phyloP scores from a whole-genome alignment of 1,139 yeast genomes.

The Pichia sp. region DNA sequence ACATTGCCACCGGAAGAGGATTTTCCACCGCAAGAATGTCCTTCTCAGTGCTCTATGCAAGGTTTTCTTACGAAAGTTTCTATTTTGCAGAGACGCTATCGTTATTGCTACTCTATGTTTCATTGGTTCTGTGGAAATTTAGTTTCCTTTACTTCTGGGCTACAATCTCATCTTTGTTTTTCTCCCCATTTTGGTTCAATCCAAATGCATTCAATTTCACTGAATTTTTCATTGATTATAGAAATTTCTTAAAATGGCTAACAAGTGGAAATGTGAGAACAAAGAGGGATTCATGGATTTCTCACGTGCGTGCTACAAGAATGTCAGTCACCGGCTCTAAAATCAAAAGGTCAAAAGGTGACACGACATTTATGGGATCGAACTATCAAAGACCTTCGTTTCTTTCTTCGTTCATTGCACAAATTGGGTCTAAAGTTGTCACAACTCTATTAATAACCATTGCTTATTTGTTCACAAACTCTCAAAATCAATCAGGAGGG shows the following conservation, averaged over 20 bases:
- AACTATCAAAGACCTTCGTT: conserved; percentile 35
- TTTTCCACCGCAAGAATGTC: conserved; percentile 69
- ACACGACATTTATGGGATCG: conserved; percentile 15
- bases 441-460: conserved; percentile 41
- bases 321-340: conserved; percentile 67
- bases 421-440: conserved; percentile 47
- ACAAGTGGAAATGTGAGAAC: conserved; percentile 55
- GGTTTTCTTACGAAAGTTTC: conserved; percentile 60
- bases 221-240: conserved; percentile 71
- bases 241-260: conserved; percentile 63
- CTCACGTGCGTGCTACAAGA: conserved; percentile 48
- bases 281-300: conserved; percentile 58
- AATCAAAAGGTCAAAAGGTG: conserved; percentile 29
- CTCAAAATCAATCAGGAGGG: conserved; percentile 46
- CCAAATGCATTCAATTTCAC: conserved; percentile 76
- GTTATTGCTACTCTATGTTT: conserved; percentile 57
- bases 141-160: conserved; percentile 82
- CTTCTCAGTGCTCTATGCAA: conserved; percentile 56
- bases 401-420: conserved; percentile 48
- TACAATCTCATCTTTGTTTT: conserved; percentile 63
- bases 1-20: conserved; percentile 82
- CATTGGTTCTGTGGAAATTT: conserved; percentile 68
- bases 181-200: conserved; percentile 78
- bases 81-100: conserved; percentile 61
- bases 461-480: conserved; percentile 66